Base-by-base conservation (phyloP, 1,284 basidiomycete species). In the Cutaneotrichosporon cutaneum region DNA sequence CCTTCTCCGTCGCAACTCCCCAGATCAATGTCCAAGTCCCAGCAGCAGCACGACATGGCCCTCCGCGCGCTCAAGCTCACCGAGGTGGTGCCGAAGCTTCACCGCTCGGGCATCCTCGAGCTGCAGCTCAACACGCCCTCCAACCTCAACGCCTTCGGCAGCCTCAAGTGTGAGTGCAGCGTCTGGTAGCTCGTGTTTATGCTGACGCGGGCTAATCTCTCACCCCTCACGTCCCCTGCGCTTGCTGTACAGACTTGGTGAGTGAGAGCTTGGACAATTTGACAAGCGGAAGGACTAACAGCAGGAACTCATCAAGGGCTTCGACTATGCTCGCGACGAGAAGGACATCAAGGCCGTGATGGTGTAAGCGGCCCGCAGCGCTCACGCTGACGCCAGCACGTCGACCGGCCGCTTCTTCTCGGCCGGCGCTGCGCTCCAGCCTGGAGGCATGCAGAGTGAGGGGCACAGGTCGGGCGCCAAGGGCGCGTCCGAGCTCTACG, bases 101-200 rank as follows among this genome's bases (percentile, higher is more conserved):
- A 66, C 59, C 53, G 24, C n/a, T 26, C 51, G n/a, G 58, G 59
- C 36, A 56, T 66, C 33, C 64, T 66, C n/a, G 64, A 66, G 59
- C 64, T 66, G 14, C 61, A 61, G 22, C 64, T 66, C 33, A 66
- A 66, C 61, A 66, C 64, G 35, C 64, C 64, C 35, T 21, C 61
- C 56, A 63, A 66, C 64, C 64, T 66, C 44, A 66, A 66, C 51
- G 50, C 57, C 10, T 63, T 66, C 26, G 54, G 53, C 11, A 52
- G 39, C 1, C 51, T 44, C 22, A 63, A 63, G 56, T 66, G 63
- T 64, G 16, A 42, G 62, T 54, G 22, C 22, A 11, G 18, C 11
- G 21, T 48, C 22, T 48, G 16, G 21, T 26, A 8, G 22, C 22
- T 26, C 11, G 45, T 27, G 45, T n/a, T n/a, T n/a, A 27, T 48